Conservation (phyloP, 208 protist genomes). For the Wallacemonas collosoma region DNA sequence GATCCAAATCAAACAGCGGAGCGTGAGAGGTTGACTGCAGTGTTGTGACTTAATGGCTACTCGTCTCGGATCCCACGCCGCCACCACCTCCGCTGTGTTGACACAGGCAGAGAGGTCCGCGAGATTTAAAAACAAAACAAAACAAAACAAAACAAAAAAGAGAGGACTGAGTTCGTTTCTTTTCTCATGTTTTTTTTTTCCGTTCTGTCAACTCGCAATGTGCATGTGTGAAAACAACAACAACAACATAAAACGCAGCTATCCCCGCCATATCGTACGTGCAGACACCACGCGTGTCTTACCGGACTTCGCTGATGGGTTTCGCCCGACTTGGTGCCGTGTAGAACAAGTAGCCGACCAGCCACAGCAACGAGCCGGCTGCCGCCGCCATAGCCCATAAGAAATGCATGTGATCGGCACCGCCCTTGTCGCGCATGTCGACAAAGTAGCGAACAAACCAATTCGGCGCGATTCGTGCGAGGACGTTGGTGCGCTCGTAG, state of each 20-base stretch:
- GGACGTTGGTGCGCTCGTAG: slow-evolving; percentile 80
- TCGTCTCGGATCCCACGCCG: no score
- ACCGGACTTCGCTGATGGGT: slow-evolving; percentile 69
- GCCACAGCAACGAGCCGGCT: slow-evolving; percentile 29
- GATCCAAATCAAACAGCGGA: no score
- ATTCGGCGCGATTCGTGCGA: slow-evolving; percentile 75
- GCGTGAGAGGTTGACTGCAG: no score
- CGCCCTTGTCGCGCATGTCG: slow-evolving; percentile 74
- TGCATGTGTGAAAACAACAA: neutral
- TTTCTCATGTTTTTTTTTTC: no score
- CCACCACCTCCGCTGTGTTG: no score
- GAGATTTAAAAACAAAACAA: no score
- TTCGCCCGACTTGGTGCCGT: slow-evolving; percentile 61
- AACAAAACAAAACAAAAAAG: no score
- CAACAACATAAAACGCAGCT: neutral
- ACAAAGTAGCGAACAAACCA: slow-evolving; percentile 89
- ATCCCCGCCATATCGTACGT: neutral
- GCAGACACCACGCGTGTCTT: neutral
- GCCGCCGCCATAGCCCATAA: slow-evolving; percentile 34
- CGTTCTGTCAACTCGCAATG: no score
- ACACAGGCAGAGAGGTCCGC: no score
- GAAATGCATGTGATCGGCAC: slow-evolving; percentile 50
- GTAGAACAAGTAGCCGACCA: slow-evolving; percentile 76
- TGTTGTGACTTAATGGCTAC: no score
- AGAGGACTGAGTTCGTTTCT: no score